Base-by-base conservation (phyloP, 768 basidiomycete species). In the Strobilomyces echinocephalus region DNA sequence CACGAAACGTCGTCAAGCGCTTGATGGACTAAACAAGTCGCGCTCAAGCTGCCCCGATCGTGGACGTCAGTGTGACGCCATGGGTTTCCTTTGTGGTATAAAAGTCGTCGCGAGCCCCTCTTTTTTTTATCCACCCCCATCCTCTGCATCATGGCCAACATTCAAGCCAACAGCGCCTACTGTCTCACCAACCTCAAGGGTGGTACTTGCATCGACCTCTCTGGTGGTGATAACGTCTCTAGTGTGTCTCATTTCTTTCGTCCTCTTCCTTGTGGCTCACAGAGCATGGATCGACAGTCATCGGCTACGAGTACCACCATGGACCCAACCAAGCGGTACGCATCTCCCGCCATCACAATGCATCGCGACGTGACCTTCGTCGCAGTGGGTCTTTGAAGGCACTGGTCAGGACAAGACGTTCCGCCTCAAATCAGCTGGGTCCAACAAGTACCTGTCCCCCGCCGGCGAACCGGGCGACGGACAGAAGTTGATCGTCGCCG, bases 191-290 rank as follows among this genome's bases (percentile, higher is more conserved):
- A 85, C 66, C 73, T 67, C 60, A 76, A 80, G 65, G 70, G 74
- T 8, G 75, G 74, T 3, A 84, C 77, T 5, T 78, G 74, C 26
- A 57, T 83, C 24, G 82, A 85, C 60, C 72, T 84, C 52, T 84
- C 82, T 16, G 80, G 76, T 4, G 69, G 53, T 8, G 81, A 84
- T 61, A 73, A 78, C 53, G 62, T 43, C 8, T 73, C 79, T 45
- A 73, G 80, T 79, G 53, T 26, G 77, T 68, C 5, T 6, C 20
- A 1, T 3, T 24, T 21, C 21, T 2, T 20, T 4, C 8, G 8
- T n/a, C 10, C 3, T 15, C 7, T 30, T 6, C 33, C 12, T 30
- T 35, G 9, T n/a, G 18, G 12, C 44, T 10, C n/a, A 9, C 16
- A 5, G 15, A 3, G 24, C 24, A 14, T 4, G 33, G 4, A 9